These are phyloP conservation scores for Candida dubliniensis DNA, from an alignment of 1,139 yeast genomes.

Conservation along the genomic window DNA sequence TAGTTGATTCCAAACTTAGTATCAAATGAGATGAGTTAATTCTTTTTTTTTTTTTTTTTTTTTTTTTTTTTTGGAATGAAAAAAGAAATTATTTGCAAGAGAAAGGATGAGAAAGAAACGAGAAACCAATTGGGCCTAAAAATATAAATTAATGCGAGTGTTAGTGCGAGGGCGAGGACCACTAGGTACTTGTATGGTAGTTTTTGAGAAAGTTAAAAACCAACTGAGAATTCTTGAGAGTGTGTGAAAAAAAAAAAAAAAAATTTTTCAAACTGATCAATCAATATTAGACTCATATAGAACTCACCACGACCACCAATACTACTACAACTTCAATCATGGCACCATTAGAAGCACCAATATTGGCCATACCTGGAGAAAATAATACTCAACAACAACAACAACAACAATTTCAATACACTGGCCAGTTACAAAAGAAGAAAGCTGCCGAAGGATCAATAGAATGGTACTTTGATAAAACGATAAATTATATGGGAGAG, in stretches of 20 bases:
- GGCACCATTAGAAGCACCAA: constrained; percentile 51
- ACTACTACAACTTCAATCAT: constrained; percentile 1
- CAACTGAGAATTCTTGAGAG: not conserved
- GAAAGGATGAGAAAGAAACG: no score
- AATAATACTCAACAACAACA: constrained; percentile 21
- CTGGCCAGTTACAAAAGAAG: constrained; percentile 45
- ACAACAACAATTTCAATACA: constrained; percentile 27
- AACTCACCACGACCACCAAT: not conserved
- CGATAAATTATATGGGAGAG: constrained; percentile 61
- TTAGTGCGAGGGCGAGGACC: no score
- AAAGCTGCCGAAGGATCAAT: constrained; percentile 49
- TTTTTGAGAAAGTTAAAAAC: no score
- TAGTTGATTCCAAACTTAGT: no score
- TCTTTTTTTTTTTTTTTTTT: no score
- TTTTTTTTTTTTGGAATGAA: no score
- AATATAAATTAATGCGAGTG: no score
- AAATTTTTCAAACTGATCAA: not conserved
- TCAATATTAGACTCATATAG: no score
- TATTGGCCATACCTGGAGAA: constrained; percentile 62
- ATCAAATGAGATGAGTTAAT: no score
- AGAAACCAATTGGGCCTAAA: no score
- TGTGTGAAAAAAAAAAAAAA: not conserved
- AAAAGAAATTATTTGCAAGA: no score
- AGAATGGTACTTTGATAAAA: constrained; percentile 70
- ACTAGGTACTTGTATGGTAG: no score